phyloP scores from a whole-genome alignment of 441 rosid species.

The Populus hybrid region DNA sequence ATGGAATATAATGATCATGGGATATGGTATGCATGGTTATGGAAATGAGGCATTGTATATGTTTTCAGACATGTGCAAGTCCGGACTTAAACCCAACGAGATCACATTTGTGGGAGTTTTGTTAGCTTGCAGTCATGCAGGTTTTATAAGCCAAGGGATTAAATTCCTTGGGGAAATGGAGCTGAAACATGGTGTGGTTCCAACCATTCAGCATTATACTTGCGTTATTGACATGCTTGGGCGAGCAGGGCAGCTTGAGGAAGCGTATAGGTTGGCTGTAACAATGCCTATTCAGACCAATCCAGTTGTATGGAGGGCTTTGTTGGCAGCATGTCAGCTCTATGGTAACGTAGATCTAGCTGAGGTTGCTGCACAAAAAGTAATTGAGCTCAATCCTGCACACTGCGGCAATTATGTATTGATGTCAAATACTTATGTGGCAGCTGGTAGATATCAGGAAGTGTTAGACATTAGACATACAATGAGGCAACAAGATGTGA shows the following conservation, averaged over 20 bases:
- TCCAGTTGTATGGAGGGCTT: conserved; percentile 55
- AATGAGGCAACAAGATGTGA: conserved; percentile 46
- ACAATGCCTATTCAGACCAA: conserved; percentile 38
- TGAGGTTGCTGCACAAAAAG: conserved; percentile 33
- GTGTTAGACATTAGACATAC: conserved; percentile 44
- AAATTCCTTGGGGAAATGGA: conserved; percentile 42
- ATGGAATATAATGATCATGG: conserved; percentile 63
- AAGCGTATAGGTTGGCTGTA: conserved; percentile 52
- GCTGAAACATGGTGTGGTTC: conserved; percentile 37
- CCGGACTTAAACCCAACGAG: conserved; percentile 41
- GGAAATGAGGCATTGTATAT: conserved; percentile 47
- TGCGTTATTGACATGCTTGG: conserved; percentile 69
- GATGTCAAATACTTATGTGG: conserved; percentile 52
- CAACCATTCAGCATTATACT: conserved; percentile 52
- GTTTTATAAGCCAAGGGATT: conserved; percentile 41
- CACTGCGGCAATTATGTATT: conserved; percentile 51
- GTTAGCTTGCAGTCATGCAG: conserved; percentile 65
- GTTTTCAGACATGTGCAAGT: conserved; percentile 42
- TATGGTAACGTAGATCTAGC: conserved; percentile 46
- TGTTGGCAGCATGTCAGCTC: conserved; percentile 51
- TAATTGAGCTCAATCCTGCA: conserved; percentile 45
- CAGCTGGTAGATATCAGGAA: conserved; percentile 42
- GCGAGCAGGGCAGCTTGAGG: conserved; percentile 51
- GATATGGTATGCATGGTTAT: conserved; percentile 54
- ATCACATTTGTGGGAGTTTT: conserved; percentile 52